Evolutionary conservation across 176 grass and related monocot genomes (phyloP).

Genomic region (Zea mays): Zm-B73-REFERENCE-NAM-5.0 NC_050097.1:113090501-113091000

Average conservation of each 20-base stretch:
- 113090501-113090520: too few relatives aligned
- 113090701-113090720: background rate
- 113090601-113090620: background rate
- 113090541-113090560: too few relatives aligned
- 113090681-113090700: background rate
- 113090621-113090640: background rate
- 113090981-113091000: conserved; percentile 38
- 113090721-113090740: conserved; percentile 31
- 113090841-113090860: conserved; percentile 53
- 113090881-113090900: conserved; percentile 62
- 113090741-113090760: conserved; percentile 18
- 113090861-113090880: conserved; percentile 23
- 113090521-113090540: too few relatives aligned
- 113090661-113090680: background rate
- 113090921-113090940: conserved; percentile 26
- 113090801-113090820: background rate
- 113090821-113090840: conserved; percentile 42
- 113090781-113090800: background rate
- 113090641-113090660: background rate
- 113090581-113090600: too few relatives aligned
- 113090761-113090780: conserved; percentile 37
- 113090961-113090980: conserved; percentile 47
- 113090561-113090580: too few relatives aligned
- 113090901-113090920: background rate
- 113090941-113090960: conserved; percentile 45